Evolutionary conservation across 495 filamentous ascomycete genomes (phyloP).

Genomic region (Cercophora scortea): DNA sequence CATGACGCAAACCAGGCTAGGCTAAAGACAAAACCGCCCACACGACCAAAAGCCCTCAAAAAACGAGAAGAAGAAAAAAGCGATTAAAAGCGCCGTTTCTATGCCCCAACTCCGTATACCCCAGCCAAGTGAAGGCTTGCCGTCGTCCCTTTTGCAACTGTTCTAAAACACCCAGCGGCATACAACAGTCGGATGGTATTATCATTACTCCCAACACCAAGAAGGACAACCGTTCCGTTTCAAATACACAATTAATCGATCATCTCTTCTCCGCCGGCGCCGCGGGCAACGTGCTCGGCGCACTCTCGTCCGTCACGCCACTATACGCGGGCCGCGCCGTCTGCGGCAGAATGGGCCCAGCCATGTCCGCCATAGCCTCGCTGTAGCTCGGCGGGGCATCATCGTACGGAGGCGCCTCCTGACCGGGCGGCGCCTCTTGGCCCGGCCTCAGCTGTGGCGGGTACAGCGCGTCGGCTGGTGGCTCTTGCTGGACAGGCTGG

Average conservation of each 20-base stretch:
- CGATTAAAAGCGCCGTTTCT: too few species aligned
- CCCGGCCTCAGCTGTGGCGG: conserved; percentile 34
- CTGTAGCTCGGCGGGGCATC: conserved; percentile 77
- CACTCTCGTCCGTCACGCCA: conserved; percentile 41
- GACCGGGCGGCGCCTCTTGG: conserved; percentile 14
- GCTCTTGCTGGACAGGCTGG: conserved; percentile 5
- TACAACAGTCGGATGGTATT: too few species aligned
- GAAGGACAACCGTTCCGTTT: too few species aligned
- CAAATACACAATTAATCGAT: neutral
- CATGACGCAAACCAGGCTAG: too few species aligned
- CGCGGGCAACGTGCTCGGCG: conserved; percentile 31
- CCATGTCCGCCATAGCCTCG: conserved; percentile 76
- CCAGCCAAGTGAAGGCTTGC: too few species aligned
- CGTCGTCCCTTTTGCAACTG: too few species aligned
- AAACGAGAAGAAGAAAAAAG: too few species aligned
- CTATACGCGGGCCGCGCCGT: conserved; percentile 35
- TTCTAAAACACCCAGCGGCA: too few species aligned
- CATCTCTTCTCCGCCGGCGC: conserved; percentile 17
- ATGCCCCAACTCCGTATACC: too few species aligned
- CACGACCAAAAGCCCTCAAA: too few species aligned
- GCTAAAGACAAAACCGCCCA: too few species aligned
- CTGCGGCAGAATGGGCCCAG: conserved; percentile 30
- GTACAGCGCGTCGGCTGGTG: conserved; percentile 30
- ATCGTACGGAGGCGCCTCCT: conserved; percentile 36
- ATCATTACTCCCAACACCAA: too few species aligned